Base-by-base conservation (phyloP, 1,139 yeast species). In the Keqinozyma sinolaborantium region DNA sequence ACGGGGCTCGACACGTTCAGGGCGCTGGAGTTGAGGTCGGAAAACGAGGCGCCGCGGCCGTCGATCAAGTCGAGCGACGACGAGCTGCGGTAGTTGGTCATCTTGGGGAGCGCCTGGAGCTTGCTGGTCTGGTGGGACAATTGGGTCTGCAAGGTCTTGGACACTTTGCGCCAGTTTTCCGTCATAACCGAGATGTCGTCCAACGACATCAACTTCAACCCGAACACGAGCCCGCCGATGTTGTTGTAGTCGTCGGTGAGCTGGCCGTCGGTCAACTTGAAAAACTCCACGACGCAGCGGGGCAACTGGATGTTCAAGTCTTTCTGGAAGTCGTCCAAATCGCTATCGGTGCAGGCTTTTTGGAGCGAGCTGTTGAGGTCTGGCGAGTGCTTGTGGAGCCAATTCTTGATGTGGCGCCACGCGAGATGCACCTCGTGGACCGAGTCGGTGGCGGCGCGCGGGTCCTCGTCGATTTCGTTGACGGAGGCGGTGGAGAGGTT, bases 221-320 rank as follows among this genome's bases (percentile, higher is more conserved):
- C 87, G 48, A 72, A 82, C 20, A 82, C 50, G 33, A 82, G 51
- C 2, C 90, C 90, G 4, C 77, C 70, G 13, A 73, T 68, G 14
- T 78, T 77, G 14, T 77, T 69, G 30, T 49, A 53, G 29, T 59
- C 58, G 40, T 53, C 53, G 56, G 50, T 70, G 64, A 60, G 53
- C 54, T 83, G 92, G 12, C 92, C 92, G 45, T 82, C 90, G 33
- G 84, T 85, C 24, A 78, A 55, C 36, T 74, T 64, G 42, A 72
- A 65, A 28, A 81, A 79, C 16, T 81, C 81, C 23, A 70, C 48
- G 7, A 83, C 77, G 31, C 83, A 72, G 5, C 70, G 58, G 1
- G 92, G 92, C 25, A 82, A 64, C 35, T 53, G 58, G 18, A 79
- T 58, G 23, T 64, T 69, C 46, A 83, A 60, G 51, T 81, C 88